Percentiles rank a stretch among this genome's conserved stretches.
These are phyloP conservation scores for Apiotrichum gamsii DNA, from an alignment of 1,284 basidiomycete species.

Conservation along the genomic window DNA sequence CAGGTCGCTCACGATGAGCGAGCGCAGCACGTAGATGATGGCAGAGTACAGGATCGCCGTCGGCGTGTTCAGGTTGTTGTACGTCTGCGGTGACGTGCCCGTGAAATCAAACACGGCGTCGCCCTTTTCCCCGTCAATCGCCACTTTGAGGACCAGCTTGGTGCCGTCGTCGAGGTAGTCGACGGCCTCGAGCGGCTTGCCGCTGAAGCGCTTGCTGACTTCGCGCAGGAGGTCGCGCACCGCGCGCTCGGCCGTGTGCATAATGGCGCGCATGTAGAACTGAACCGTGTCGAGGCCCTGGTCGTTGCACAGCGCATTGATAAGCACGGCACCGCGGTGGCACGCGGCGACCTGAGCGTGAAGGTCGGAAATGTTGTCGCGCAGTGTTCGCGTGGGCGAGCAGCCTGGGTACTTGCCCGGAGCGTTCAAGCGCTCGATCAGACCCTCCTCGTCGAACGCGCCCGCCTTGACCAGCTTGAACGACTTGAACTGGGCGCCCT, in stretches of 20 bases:
- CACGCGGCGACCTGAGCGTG: slow-evolving; percentile 42
- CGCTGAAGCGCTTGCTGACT: slow-evolving; percentile 64
- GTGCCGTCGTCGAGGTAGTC: slow-evolving; percentile 41
- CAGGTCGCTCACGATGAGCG: slow-evolving; percentile 87
- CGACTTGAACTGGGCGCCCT: slow-evolving; percentile 47
- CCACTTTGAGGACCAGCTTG: slow-evolving; percentile 57
- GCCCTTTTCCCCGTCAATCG: slow-evolving; percentile 70
- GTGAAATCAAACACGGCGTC: slow-evolving; percentile 81
- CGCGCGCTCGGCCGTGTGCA: slow-evolving; percentile 79
- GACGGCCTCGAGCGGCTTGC: slow-evolving; percentile 58
- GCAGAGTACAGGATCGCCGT: slow-evolving; percentile 85
- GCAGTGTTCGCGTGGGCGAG: slow-evolving; percentile 79
- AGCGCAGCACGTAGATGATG: slow-evolving; percentile 87
- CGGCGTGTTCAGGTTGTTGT: slow-evolving; percentile 50
- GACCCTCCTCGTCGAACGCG: slow-evolving; percentile 52
- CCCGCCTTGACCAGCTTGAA: slow-evolving; percentile 53
- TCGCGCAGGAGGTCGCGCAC: slow-evolving; percentile 74
- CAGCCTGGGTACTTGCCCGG: slow-evolving; percentile 78
- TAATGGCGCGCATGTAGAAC: slow-evolving; percentile 79
- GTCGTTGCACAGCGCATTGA: slow-evolving; percentile 34
- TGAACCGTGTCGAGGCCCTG: slow-evolving; percentile 51
- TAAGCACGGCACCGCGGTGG: slow-evolving; percentile 33
- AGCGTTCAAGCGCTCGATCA: slow-evolving; percentile 77
- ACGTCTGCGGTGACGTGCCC: slow-evolving; percentile 81
- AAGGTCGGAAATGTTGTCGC: slow-evolving; percentile 47